These are phyloP conservation scores for Teunomyces funiuensis DNA, from an alignment of 805 yeast species.

Conservation along the genomic window DNA sequence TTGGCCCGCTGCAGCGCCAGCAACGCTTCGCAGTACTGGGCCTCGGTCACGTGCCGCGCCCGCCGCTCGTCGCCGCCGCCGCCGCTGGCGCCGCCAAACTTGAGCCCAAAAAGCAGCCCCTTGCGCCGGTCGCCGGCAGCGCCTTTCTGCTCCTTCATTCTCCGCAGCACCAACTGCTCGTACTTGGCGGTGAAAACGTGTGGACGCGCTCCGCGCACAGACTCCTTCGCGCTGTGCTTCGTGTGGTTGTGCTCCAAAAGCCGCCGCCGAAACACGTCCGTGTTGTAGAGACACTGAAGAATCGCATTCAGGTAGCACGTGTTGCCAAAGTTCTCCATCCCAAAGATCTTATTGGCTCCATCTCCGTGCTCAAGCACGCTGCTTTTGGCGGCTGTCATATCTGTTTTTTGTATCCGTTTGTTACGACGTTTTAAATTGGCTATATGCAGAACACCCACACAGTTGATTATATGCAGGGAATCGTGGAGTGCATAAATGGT, in stretches of 20 bases:
- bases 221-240: slow-evolving; percentile 31
- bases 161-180: slow-evolving; percentile 38
- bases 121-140: slow-evolving; percentile 19
- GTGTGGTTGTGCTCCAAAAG: slow-evolving; percentile 32
- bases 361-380: slow-evolving; percentile 47
- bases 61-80: slow-evolving; percentile 7
- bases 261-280: slow-evolving; percentile 63
- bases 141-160: slow-evolving; percentile 27
- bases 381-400: neutral
- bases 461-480: too few relatives aligned
- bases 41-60: slow-evolving; percentile 21
- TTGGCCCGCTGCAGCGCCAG: slow-evolving; percentile 34
- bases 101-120: slow-evolving; percentile 40
- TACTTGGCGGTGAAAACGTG: slow-evolving; percentile 41
- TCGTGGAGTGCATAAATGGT: too few relatives aligned
- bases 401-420: slow-evolving; percentile 1
- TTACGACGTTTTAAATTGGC: too few relatives aligned
- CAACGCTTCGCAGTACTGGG: slow-evolving; percentile 32
- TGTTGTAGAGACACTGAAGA: slow-evolving; percentile 80
- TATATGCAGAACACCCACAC: too few relatives aligned
- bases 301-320: slow-evolving; percentile 95
- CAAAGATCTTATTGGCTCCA: slow-evolving; percentile 69
- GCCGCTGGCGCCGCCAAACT: slow-evolving; percentile 26
- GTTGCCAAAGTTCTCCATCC: slow-evolving; percentile 84
- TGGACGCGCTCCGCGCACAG: slow-evolving; percentile 29